Evolutionary conservation across 495 filamentous ascomycete species (phyloP).

Genomic region (Hypoxylon trugodes): DNA sequence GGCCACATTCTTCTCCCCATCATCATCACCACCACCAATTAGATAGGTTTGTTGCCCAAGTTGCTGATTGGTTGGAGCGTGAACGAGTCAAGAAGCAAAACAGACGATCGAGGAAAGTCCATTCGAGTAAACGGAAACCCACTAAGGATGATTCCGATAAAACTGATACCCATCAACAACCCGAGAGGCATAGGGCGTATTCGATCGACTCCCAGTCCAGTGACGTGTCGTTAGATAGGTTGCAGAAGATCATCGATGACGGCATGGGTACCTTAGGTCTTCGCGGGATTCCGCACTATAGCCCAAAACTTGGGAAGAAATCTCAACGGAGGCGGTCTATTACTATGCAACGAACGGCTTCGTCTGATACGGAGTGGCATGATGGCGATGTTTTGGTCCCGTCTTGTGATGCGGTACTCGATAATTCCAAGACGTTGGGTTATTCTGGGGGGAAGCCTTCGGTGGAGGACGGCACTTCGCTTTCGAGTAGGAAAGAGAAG

Average conservation of each 20-base stretch:
- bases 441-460: constrained; percentile 68
- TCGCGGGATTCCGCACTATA: constrained; percentile 46
- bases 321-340: constrained; percentile 46
- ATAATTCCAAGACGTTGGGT: constrained; percentile 86
- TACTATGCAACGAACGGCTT: constrained; percentile 49
- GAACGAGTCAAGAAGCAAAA: constrained; percentile 72
- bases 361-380: constrained; percentile 83
- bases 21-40: constrained; percentile 48
- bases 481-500: constrained; percentile 58
- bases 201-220: constrained; percentile 64
- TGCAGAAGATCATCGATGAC: constrained; percentile 76
- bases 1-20: constrained; percentile 29
- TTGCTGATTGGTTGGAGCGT: constrained; percentile 79
- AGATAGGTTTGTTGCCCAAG: constrained; percentile 70
- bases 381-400: constrained; percentile 78
- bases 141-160: constrained; percentile 30
- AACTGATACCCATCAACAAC: constrained; percentile 22
- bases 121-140: constrained; percentile 41
- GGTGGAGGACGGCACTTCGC: constrained; percentile 55
- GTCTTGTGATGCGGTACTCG: constrained; percentile 78
- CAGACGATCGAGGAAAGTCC: constrained; percentile 54
- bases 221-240: constrained; percentile 68
- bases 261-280: constrained; percentile 58
- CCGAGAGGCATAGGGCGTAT: constrained; percentile 42
- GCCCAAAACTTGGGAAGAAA: constrained; percentile 45